Conservation (phyloP, 1,284 basidiomycete genomes). For the Pseudozyma sp. region DNA sequence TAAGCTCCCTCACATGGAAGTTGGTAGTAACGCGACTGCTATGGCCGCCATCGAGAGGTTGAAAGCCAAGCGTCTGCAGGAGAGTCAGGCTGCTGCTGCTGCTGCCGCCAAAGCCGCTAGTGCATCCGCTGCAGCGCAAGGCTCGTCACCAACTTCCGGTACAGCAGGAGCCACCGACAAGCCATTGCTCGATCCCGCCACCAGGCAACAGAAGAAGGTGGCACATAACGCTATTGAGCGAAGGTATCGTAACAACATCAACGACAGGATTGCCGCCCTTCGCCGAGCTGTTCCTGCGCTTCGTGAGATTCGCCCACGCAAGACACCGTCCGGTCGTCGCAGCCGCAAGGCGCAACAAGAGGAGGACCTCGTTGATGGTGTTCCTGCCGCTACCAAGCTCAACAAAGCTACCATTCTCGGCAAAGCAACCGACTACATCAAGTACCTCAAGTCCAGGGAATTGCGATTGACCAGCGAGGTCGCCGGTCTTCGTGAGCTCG, state of each 20-base stretch:
- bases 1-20: conserved; percentile 59
- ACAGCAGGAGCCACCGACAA: conserved; percentile 23
- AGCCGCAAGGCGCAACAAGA: conserved; percentile 58
- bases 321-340: conserved; percentile 50
- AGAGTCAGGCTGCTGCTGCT: conserved; percentile 45
- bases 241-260: conserved; percentile 68
- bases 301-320: conserved; percentile 67
- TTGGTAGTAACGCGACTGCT: conserved; percentile 57
- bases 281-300: conserved; percentile 85
- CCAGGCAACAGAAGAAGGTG: conserved; percentile 58
- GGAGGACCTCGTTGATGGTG: conserved; percentile 65
- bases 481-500: conserved; percentile 57
- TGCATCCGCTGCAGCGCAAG: conserved; percentile 15
- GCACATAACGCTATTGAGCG: conserved; percentile 68
- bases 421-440: conserved; percentile 68
- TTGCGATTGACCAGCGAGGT: conserved; percentile 60
- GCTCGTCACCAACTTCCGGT: not conserved
- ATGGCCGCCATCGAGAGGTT: conserved; percentile 54
- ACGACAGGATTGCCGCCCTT: conserved; percentile 66
- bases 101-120: conserved; percentile 32
- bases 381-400: conserved; percentile 67
- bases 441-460: conserved; percentile 65
- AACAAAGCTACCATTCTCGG: conserved; percentile 68
- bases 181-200: conserved; percentile 31
- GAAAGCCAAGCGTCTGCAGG: conserved; percentile 48